Conservation (phyloP, 2,329 filamentous ascomycete genomes). For the Phialophora expanda region DNA sequence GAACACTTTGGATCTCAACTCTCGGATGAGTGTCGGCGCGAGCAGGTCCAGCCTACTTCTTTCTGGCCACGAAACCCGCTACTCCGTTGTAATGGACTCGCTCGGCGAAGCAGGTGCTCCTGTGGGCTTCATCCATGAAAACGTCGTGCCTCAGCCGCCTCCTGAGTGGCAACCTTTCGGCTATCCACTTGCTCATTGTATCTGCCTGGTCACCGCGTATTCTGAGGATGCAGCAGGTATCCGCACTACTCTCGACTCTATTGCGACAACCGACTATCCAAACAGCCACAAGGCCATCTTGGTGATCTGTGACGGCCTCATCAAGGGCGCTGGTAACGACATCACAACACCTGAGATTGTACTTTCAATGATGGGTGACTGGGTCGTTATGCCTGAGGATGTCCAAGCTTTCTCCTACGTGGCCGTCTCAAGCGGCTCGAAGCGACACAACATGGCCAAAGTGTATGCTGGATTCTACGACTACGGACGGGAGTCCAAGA, state of each 20-base stretch:
- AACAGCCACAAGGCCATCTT: conserved; percentile 99
- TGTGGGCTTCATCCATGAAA: conserved; percentile 93
- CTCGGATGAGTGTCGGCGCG: conserved; percentile 48
- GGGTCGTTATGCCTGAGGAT: conserved; percentile 76
- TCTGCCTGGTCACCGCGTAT: conserved; percentile 95
- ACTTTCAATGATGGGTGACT: conserved; percentile 92
- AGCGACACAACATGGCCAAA: conserved; percentile 99
- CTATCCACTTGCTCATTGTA: conserved; percentile 88
- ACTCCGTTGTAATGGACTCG: conserved; percentile 61
- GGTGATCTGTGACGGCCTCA: conserved; percentile 94
- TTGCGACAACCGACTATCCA: conserved; percentile 96
- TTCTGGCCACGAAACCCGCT: conserved; percentile 57
- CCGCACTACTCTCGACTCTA: conserved; percentile 90
- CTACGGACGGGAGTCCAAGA: conserved; percentile 79
- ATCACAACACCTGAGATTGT: conserved; percentile 88
- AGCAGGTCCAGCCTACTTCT: conserved; percentile 66
- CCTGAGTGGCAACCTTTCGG: conserved; percentile 98
- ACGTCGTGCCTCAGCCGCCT: conserved; percentile 93
- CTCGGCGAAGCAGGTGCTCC: conserved; percentile 74
- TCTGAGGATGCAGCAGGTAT: conserved; percentile 94
- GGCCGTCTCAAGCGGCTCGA: conserved; percentile 90
- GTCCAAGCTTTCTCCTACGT: conserved; percentile 94
- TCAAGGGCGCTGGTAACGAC: conserved; percentile 90
- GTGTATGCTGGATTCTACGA: conserved; percentile 98
- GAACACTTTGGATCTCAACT: conserved; percentile 58